Conservation (phyloP, 139 green algal species). For the Chloropicon primus region DNA sequence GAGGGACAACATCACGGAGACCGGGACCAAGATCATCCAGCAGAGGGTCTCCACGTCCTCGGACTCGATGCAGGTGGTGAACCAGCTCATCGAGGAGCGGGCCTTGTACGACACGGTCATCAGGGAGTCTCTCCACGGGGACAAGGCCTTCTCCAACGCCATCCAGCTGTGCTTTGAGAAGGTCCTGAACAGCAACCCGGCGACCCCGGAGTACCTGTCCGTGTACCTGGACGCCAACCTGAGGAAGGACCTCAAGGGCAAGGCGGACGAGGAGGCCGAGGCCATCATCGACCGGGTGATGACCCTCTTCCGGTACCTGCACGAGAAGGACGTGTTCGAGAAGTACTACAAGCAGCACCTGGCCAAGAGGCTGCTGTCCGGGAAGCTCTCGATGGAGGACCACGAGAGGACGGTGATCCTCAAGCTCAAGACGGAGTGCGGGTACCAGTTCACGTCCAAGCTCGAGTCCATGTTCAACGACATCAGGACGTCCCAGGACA, state of each 20-base stretch:
- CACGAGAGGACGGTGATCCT: constrained; percentile 83
- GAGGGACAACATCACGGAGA: constrained; percentile 42
- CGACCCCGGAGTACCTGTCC: constrained; percentile 80
- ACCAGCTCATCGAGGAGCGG: constrained; percentile 60
- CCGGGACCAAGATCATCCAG: constrained; percentile 51
- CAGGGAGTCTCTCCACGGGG: constrained; percentile 43
- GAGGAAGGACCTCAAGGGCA: constrained; percentile 43
- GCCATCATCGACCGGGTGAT: constrained; percentile 71
- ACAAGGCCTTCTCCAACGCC: constrained; percentile 23
- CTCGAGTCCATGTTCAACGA: constrained; percentile 98
- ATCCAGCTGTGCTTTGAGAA: background rate
- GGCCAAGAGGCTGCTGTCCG: constrained; percentile 80
- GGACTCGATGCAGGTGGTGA: constrained; percentile 70
- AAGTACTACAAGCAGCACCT: constrained; percentile 98
- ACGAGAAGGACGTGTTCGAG: constrained; percentile 99
- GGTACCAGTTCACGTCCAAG: constrained; percentile 92
- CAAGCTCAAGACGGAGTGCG: constrained; percentile 96
- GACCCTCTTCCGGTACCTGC: constrained; percentile 37
- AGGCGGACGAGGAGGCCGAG: constrained; percentile 77
- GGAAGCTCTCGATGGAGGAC: constrained; percentile 45
- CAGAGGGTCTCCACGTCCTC: constrained; percentile 1
- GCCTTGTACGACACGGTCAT: constrained; percentile 89
- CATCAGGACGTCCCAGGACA: constrained; percentile 69
- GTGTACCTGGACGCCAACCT: constrained; percentile 95
- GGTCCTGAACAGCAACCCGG: background rate